These are phyloP conservation scores for Calamus simplicifolius DNA, from an alignment of 176 grass and related monocot genomes.

Conservation along the genomic window DNA sequence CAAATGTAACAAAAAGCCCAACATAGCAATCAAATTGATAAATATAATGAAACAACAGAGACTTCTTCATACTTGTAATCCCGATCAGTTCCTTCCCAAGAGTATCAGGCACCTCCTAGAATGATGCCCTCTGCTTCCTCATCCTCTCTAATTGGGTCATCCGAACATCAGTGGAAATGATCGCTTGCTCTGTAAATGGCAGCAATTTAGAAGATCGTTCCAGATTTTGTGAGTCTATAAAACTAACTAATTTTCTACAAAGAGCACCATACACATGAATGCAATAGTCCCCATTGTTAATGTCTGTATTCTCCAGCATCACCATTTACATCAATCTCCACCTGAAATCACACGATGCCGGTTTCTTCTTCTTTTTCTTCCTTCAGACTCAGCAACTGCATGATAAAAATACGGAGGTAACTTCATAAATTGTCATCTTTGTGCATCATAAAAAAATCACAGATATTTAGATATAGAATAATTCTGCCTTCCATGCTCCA, in stretches of 20 bases:
- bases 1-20: neutral
- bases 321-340: constrained; percentile 45
- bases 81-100: constrained; percentile 71
- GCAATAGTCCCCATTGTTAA: constrained; percentile 17
- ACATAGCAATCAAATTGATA: neutral
- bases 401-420: constrained; percentile 13
- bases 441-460: neutral
- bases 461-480: neutral
- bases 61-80: constrained; percentile 83
- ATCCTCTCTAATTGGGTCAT: constrained; percentile 51
- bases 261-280: no score
- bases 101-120: constrained; percentile 40
- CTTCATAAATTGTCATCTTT: neutral
- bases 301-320: constrained; percentile 34
- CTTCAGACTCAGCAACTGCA: constrained; percentile 52
- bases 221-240: no score
- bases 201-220: no score
- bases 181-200: neutral
- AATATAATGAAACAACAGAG: constrained; percentile 4
- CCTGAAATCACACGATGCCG: constrained; percentile 35
- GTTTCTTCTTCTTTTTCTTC: constrained; percentile 97
- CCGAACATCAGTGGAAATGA: constrained; percentile 10
- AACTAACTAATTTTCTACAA: no score
- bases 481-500: neutral
- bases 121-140: constrained; percentile 66